phyloP scores from a whole-genome alignment of 306 rosid species.

The Vicia faba region DNA sequence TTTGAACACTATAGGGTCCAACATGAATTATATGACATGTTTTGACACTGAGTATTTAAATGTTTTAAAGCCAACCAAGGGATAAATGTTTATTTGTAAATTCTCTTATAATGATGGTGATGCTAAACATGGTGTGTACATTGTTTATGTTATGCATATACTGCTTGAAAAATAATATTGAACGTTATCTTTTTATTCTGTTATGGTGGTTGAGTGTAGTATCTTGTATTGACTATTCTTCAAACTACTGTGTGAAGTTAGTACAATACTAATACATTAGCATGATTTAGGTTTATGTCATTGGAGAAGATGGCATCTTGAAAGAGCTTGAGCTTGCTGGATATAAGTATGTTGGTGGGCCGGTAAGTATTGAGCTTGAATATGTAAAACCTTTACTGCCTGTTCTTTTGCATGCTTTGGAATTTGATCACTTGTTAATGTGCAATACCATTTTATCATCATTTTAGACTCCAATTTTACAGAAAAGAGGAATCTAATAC shows the following conservation, averaged over 20 bases:
- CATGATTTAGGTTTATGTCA: constrained; percentile 80
- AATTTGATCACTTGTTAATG: constrained; percentile 21
- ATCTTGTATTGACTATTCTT: constrained; percentile 18
- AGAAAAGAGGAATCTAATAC: too few species aligned
- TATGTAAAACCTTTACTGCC: neutral
- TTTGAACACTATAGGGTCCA: neutral
- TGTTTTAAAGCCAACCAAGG: constrained; percentile 2
- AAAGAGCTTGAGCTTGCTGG: constrained; percentile 99
- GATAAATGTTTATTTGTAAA: constrained; percentile 10
- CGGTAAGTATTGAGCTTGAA: constrained; percentile 54
- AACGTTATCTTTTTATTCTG: constrained; percentile 15
- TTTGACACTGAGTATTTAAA: neutral
- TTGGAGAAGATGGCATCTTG: constrained; percentile 98
- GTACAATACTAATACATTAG: constrained; percentile 38
- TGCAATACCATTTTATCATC: constrained; percentile 14
- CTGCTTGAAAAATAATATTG: neutral
- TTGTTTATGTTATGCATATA: constrained; percentile 18
- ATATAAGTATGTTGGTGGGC: constrained; percentile 92
- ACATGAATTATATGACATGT: constrained; percentile 18
- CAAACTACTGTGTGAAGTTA: constrained; percentile 8
- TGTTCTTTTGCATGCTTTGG: constrained; percentile 22
- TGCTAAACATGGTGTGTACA: neutral
- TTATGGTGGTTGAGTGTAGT: neutral
- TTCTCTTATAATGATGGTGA: neutral
- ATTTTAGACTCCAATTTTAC: too few species aligned